Conservation (phyloP, 148 eudicot species). For the Vaccinium darrowii region DNA sequence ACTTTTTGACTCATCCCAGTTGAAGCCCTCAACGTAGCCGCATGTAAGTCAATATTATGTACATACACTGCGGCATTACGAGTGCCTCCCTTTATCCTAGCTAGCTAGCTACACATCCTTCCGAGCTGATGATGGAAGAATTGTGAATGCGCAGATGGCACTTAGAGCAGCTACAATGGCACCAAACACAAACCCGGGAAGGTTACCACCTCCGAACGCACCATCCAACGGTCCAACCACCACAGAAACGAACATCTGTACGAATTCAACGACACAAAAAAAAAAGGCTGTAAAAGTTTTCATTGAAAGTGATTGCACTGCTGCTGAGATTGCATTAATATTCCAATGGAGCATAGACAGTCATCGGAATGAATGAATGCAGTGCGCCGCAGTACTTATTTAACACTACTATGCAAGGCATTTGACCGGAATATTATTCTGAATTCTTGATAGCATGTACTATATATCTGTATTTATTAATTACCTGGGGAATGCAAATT, state of each 20-base stretch:
- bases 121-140: neutral
- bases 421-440: too few relatives aligned
- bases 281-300: too few relatives aligned
- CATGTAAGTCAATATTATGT: neutral
- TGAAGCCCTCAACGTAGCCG: neutral
- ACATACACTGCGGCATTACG: neutral
- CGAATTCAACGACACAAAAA: neutral
- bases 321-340: too few relatives aligned
- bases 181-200: neutral
- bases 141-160: neutral
- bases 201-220: slow-evolving; percentile 11
- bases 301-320: too few relatives aligned
- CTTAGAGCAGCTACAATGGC: neutral
- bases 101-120: neutral
- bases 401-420: neutral
- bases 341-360: neutral
- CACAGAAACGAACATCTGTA: neutral
- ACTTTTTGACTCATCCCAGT: neutral
- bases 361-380: neutral
- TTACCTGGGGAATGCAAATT: neutral
- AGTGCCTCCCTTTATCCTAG: neutral
- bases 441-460: neutral
- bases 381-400: neutral
- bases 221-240: neutral
- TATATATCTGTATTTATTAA: neutral